These are phyloP conservation scores for Aspergillus spinulosporus DNA, from an alignment of 2,329 filamentous ascomycete species.

Conservation along the genomic window DNA sequence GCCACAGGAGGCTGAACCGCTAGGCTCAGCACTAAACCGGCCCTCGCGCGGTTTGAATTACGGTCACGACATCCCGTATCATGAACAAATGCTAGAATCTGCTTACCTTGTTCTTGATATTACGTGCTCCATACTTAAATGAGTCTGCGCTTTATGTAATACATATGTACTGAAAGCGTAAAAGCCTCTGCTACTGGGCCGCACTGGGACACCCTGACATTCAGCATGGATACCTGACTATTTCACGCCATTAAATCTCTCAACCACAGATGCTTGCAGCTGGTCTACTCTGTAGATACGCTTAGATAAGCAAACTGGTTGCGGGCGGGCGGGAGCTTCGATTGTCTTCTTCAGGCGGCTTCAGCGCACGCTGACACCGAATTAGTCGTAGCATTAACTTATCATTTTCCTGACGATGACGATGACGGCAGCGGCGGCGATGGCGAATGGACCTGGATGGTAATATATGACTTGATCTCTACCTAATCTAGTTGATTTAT, in stretches of 20 bases:
- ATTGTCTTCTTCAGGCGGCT: constrained; percentile 15
- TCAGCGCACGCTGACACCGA: background rate
- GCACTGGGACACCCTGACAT: background rate
- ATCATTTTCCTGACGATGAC: background rate
- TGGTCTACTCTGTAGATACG: constrained; percentile 1
- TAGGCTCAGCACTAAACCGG: background rate
- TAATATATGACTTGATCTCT: constrained; percentile 1
- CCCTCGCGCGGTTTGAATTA: background rate
- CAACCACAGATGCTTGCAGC: too few species aligned
- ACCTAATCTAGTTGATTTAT: background rate
- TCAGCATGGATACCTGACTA: background rate
- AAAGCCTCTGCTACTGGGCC: background rate
- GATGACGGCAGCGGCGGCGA: constrained; percentile 2
- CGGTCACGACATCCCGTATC: background rate
- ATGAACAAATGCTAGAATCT: background rate
- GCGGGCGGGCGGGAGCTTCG: constrained; percentile 14
- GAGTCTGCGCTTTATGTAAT: background rate
- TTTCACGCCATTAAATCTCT: too few species aligned
- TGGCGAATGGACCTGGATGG: background rate
- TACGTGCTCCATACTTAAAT: background rate
- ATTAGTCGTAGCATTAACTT: background rate
- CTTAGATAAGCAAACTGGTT: constrained; percentile 28
- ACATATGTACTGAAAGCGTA: background rate
- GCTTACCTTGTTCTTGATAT: background rate
- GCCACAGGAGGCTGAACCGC: constrained; percentile 63